phyloP scores from a whole-genome alignment of 2,329 filamentous ascomycete species.

The Beauveria sp. region DNA sequence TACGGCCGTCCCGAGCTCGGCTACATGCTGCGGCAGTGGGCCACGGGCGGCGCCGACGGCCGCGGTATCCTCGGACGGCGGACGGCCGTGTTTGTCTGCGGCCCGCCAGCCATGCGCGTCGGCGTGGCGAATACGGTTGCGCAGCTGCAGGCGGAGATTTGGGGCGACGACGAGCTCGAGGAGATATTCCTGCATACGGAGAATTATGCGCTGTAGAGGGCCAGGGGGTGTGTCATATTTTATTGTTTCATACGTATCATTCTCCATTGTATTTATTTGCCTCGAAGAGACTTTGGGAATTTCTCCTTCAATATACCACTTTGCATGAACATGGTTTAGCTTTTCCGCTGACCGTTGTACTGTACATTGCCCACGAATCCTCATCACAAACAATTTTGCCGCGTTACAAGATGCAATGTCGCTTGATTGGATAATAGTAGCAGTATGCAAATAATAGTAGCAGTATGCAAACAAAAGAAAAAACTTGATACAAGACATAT shows the following conservation, averaged over 20 bases:
- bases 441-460: no score
- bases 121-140: conserved; percentile 85
- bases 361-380: no score
- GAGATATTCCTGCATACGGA: conserved; percentile 93
- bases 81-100: conserved; percentile 89
- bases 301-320: no score
- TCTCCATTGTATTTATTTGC: no score
- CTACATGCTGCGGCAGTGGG: conserved; percentile 78
- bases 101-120: conserved; percentile 77
- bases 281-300: no score
- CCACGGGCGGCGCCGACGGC: conserved; percentile 59
- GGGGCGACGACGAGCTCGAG: conserved; percentile 68
- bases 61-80: conserved; percentile 66
- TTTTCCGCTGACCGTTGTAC: no score
- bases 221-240: no score
- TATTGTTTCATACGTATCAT: no score
- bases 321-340: no score
- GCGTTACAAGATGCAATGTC: not conserved
- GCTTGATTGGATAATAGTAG: conserved; percentile 5
- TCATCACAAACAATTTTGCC: no score
- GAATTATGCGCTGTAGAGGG: conserved; percentile 73
- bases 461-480: not conserved
- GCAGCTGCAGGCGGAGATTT: conserved; percentile 71
- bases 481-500: conserved; percentile 4
- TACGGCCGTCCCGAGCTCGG: conserved; percentile 85